Conservation (phyloP, 768 basidiomycete species). For the Rhizopogon vinicolor region DNA sequence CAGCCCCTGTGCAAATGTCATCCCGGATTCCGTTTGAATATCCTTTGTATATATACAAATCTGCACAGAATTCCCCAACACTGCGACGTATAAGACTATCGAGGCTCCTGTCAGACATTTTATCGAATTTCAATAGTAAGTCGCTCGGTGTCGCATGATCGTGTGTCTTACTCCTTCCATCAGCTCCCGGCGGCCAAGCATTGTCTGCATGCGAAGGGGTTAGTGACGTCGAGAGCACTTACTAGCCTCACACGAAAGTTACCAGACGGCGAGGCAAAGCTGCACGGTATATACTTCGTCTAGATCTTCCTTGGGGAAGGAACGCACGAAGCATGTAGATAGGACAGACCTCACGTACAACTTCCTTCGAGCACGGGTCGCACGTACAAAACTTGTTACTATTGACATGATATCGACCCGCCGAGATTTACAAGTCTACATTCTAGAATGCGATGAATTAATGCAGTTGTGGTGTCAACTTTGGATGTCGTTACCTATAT, state of each 20-base stretch:
- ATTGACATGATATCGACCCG: too few relatives aligned
- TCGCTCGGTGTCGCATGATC: background rate
- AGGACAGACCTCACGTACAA: background rate
- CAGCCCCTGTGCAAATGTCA: conserved; percentile 47
- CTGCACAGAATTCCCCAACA: conserved; percentile 48
- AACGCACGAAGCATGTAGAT: too few relatives aligned
- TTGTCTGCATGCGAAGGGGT: conserved; percentile 37
- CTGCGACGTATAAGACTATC: conserved; percentile 43
- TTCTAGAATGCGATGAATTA: too few relatives aligned
- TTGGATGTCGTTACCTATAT: too few relatives aligned
- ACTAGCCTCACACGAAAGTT: conserved; percentile 34
- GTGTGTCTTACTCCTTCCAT: conserved; percentile 4
- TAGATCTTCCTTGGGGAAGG: too few relatives aligned
- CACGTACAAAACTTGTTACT: too few relatives aligned
- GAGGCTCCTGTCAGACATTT: conserved; percentile 67
- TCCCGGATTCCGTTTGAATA: conserved; percentile 62
- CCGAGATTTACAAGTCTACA: too few relatives aligned
- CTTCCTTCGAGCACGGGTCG: too few relatives aligned
- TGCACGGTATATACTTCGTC: too few relatives aligned
- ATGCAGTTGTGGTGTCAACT: too few relatives aligned
- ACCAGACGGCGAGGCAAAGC: conserved; percentile 46
- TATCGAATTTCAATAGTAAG: conserved; percentile 64
- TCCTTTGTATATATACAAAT: conserved; percentile 76
- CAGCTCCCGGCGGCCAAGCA: conserved; percentile 42
- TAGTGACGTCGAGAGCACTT: conserved; percentile 38